Evolutionary conservation across 306 rosid species (phyloP).

Genomic region (Comarum palustre): DNA sequence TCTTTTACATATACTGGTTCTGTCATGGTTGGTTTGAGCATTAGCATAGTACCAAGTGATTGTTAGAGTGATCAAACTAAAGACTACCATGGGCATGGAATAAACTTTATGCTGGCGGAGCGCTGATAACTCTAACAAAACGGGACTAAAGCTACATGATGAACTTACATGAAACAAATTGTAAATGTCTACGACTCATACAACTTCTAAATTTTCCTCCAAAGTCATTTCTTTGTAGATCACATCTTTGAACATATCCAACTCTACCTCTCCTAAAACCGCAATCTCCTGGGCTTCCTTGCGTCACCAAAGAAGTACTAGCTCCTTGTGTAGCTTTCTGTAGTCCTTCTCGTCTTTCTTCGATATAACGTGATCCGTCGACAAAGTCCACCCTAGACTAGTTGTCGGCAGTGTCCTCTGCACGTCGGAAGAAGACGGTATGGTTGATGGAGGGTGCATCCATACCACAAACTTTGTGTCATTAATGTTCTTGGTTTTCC

Average conservation of each 20-base stretch:
- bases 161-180: background rate
- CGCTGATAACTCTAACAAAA: background rate
- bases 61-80: no score
- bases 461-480: background rate
- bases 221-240: background rate
- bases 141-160: background rate
- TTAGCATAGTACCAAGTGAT: background rate
- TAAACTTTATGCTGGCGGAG: background rate
- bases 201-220: background rate
- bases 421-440: background rate
- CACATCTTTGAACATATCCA: background rate
- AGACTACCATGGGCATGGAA: background rate
- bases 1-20: no score
- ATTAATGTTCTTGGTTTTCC: background rate
- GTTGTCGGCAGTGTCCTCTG: background rate
- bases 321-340: background rate
- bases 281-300: background rate
- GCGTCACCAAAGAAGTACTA: background rate
- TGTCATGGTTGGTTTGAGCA: background rate
- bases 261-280: conserved; percentile 1
- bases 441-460: background rate
- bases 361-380: background rate
- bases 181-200: background rate
- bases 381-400: background rate
- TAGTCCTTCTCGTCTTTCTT: background rate